phyloP scores from a whole-genome alignment of 2,329 filamentous ascomycete genomes.

The Ambrosiella beaveri region DNA sequence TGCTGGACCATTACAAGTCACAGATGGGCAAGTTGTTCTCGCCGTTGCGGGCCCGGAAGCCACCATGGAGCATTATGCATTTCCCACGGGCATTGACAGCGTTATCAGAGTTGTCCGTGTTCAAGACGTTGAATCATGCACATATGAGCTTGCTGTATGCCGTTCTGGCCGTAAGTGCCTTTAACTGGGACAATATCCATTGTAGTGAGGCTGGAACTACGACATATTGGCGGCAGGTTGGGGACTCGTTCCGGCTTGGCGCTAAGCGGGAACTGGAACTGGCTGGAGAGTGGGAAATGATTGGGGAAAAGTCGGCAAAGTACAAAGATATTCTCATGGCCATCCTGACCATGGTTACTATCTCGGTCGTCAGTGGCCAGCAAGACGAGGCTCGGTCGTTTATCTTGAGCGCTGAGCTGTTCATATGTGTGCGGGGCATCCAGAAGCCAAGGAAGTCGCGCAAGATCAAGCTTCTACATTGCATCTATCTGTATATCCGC shows the following conservation, averaged over 20 bases:
- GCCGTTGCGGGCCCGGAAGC: conserved; percentile 23
- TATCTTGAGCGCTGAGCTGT: conserved; percentile 26
- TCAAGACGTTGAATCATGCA: conserved; percentile 20
- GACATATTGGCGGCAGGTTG: conserved; percentile 15
- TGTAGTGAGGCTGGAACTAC: conserved; percentile 13
- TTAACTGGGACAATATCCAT: conserved; percentile 20
- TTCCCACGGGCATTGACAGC: conserved; percentile 22
- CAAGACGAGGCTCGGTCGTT: conserved; percentile 20
- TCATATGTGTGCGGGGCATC: conserved; percentile 25
- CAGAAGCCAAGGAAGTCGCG: conserved; percentile 23
- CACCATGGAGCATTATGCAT: conserved; percentile 25
- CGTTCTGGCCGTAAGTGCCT: conserved; percentile 23
- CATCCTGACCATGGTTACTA: conserved; percentile 23
- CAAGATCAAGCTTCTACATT: conserved; percentile 27
- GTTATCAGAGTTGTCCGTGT: conserved; percentile 22
- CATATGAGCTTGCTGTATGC: conserved; percentile 23
- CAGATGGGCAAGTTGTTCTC: conserved; percentile 22
- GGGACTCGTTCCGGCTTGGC: conserved; percentile 18
- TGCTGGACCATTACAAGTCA: conserved; percentile 23
- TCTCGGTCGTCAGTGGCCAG: conserved; percentile 20
- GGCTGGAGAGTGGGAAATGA: conserved; percentile 19
- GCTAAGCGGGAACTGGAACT: conserved; percentile 18
- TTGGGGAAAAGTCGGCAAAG: conserved; percentile 21
- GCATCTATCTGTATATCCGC: conserved; percentile 29
- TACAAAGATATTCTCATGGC: conserved; percentile 27